A percentile compares a stretch with the other conserved stretches of the same genome.
Evolutionary conservation across 257 asterid species (phyloP).

Genomic region (Eucommia ulmoides): DNA sequence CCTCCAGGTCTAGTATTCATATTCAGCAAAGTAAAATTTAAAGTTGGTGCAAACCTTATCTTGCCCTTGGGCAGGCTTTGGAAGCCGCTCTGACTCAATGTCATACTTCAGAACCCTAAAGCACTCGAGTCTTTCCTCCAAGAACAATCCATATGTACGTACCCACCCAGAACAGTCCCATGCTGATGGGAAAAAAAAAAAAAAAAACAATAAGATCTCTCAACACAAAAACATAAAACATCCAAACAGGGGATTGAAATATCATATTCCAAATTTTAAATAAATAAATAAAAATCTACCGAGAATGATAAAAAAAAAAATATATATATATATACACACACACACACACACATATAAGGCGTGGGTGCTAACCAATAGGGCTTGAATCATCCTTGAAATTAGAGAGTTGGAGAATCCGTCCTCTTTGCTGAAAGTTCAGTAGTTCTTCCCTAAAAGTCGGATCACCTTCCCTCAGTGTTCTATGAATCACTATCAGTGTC

Average conservation of each 20-base stretch:
- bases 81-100: conserved; percentile 58
- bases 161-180: conserved; percentile 99
- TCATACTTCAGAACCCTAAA: conserved; percentile 80
- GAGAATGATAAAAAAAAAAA: neutral
- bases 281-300: too few species aligned
- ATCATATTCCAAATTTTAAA: neutral
- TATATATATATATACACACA: too few species aligned
- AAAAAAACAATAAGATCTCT: conserved; percentile 3
- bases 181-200: conserved; percentile 36
- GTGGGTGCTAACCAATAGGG: neutral
- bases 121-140: conserved; percentile 98
- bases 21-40: neutral
- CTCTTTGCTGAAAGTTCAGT: neutral
- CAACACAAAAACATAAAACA: too few species aligned
- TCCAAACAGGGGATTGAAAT: too few species aligned
- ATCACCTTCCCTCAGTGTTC: neutral
- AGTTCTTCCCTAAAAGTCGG: neutral
- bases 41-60: neutral
- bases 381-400: conserved; percentile 1
- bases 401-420: neutral
- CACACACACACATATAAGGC: too few species aligned
- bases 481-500: neutral
- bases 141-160: conserved; percentile 69
- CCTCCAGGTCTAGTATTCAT: too few species aligned
- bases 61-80: neutral